Conservation (phyloP, 768 basidiomycete species). For the Boletellus sp. region DNA sequence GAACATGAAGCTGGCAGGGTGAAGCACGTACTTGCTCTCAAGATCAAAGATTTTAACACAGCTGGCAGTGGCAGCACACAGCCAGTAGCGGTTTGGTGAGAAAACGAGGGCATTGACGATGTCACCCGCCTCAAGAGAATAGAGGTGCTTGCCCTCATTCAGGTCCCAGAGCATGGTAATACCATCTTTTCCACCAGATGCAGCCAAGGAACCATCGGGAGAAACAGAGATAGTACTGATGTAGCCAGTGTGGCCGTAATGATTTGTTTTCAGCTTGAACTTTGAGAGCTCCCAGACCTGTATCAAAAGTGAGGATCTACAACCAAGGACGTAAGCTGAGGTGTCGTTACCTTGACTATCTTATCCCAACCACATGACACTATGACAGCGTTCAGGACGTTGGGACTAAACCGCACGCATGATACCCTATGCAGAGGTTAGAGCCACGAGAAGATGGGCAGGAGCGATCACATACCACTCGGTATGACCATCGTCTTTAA, state of each 20-base stretch:
- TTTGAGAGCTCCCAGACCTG: slow-evolving; percentile 99
- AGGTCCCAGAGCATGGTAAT: slow-evolving; percentile 99
- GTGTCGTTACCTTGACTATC: slow-evolving; percentile 87
- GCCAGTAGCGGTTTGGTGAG: slow-evolving; percentile 99
- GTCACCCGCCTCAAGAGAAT: slow-evolving; percentile 98
- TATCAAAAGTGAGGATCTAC: slow-evolving; percentile 30
- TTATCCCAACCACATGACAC: slow-evolving; percentile 99
- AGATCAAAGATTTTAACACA: slow-evolving; percentile 99
- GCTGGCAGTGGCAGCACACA: slow-evolving; percentile 95
- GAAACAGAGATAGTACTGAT: slow-evolving; percentile 99
- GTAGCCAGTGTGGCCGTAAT: slow-evolving; percentile 99
- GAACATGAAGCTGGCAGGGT: neutral
- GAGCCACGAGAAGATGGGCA: neutral
- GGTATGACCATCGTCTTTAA: slow-evolving; percentile 96
- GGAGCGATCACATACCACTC: slow-evolving; percentile 64
- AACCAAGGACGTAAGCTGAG: neutral
- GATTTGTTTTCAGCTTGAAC: slow-evolving; percentile 99
- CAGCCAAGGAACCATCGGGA: slow-evolving; percentile 97
- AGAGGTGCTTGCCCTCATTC: slow-evolving; percentile 99
- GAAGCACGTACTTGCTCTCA: slow-evolving; percentile 86
- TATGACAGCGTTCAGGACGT: slow-evolving; percentile 95
- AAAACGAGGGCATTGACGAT: slow-evolving; percentile 99
- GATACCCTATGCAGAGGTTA: slow-evolving; percentile 68
- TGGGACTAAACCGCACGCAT: slow-evolving; percentile 98
- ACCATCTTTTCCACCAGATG: slow-evolving; percentile 98